Evolutionary conservation across 495 filamentous ascomycete species (phyloP).

Genomic region (Aspergillus sclerotiicarbonarius): DNA sequence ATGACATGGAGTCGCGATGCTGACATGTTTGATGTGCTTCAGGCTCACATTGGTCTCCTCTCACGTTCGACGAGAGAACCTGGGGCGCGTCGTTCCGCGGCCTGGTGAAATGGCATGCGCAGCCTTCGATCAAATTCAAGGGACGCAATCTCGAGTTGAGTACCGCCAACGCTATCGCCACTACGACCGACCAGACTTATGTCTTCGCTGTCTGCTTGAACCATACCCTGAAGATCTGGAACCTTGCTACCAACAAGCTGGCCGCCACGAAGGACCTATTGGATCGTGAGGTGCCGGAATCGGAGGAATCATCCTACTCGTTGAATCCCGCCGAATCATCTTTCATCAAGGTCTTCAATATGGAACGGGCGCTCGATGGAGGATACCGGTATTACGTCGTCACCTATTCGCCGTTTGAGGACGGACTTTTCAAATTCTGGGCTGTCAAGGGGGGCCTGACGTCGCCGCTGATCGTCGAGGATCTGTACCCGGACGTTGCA

Average conservation of each 20-base stretch:
- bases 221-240: slow-evolving; percentile 85
- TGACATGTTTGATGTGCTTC: slow-evolving; percentile 16
- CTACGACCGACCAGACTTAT: slow-evolving; percentile 63
- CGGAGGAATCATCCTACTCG: slow-evolving; percentile 63
- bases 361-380: slow-evolving; percentile 48
- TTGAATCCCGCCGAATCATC: slow-evolving; percentile 72
- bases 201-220: slow-evolving; percentile 85
- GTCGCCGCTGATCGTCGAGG: slow-evolving; percentile 61
- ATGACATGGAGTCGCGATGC: slow-evolving; percentile 7
- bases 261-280: slow-evolving; percentile 72
- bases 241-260: slow-evolving; percentile 68
- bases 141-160: slow-evolving; percentile 65
- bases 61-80: slow-evolving; percentile 72
- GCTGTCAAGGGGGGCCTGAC: slow-evolving; percentile 63
- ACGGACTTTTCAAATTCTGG: slow-evolving; percentile 97
- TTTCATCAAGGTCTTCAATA: slow-evolving; percentile 70
- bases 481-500: slow-evolving; percentile 59
- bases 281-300: slow-evolving; percentile 48
- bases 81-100: slow-evolving; percentile 74
- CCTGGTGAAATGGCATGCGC: slow-evolving; percentile 66
- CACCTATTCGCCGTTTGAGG: slow-evolving; percentile 81
- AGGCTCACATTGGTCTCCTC: slow-evolving; percentile 70
- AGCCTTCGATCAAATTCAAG: slow-evolving; percentile 62
- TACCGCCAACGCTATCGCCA: slow-evolving; percentile 60
- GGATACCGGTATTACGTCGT: slow-evolving; percentile 69